phyloP scores from a whole-genome alignment of 2,329 filamentous ascomycete species.

The Exophiala mesophila region DNA sequence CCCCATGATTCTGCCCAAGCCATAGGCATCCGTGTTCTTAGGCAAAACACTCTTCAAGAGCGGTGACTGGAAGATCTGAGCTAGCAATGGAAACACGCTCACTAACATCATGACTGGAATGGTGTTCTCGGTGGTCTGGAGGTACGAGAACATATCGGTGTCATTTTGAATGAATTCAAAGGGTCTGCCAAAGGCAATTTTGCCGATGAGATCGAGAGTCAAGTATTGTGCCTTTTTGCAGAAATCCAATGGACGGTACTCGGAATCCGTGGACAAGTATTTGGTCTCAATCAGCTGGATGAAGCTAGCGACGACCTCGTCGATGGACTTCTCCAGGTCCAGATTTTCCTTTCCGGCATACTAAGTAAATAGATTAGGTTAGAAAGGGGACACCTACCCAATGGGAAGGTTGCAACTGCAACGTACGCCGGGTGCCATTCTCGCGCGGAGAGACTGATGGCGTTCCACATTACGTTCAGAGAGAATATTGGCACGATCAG shows the following conservation, averaged over 20 bases:
- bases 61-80: slow-evolving; percentile 16
- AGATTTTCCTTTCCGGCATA: slow-evolving; percentile 9
- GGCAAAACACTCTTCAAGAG: slow-evolving; percentile 13
- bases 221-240: slow-evolving; percentile 16
- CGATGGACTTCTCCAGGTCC: slow-evolving; percentile 44
- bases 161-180: slow-evolving; percentile 20
- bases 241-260: slow-evolving; percentile 16
- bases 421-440: slow-evolving; percentile 15
- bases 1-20: slow-evolving; percentile 21
- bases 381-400: neutral
- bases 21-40: slow-evolving; percentile 17
- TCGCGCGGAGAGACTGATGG: slow-evolving; percentile 12
- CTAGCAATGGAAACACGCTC: slow-evolving; percentile 19
- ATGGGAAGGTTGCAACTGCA: neutral
- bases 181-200: slow-evolving; percentile 18
- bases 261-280: slow-evolving; percentile 7
- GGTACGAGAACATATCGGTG: slow-evolving; percentile 15
- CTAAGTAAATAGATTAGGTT: neutral
- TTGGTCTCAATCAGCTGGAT: slow-evolving; percentile 43
- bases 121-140: slow-evolving; percentile 12
- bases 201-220: slow-evolving; percentile 18
- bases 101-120: slow-evolving; percentile 18
- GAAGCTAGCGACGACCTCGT: slow-evolving; percentile 67
- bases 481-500: slow-evolving; percentile 11
- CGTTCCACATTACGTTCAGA: slow-evolving; percentile 15